Conservation (phyloP, 306 rosid genomes). For the Begonia fuchsioides region DNA sequence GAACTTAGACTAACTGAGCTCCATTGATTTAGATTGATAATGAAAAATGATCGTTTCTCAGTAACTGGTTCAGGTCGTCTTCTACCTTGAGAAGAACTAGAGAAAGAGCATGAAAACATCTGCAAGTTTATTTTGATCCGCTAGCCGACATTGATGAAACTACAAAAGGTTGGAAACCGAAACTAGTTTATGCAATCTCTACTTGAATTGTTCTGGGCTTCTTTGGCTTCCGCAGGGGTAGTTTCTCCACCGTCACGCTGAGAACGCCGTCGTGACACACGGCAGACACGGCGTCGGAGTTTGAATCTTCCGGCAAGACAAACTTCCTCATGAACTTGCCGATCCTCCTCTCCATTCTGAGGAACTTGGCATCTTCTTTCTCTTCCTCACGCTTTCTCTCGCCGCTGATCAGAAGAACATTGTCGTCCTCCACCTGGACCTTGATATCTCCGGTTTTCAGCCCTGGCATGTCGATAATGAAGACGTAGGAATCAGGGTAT, state of each 20-base stretch:
- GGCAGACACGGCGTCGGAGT: conserved; percentile 8
- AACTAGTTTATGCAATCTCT: too few relatives aligned
- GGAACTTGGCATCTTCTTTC: conserved; percentile 14
- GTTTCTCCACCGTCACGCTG: conserved; percentile 18
- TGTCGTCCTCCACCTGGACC: not conserved
- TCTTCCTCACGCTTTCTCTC: conserved; percentile 26
- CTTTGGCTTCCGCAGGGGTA: conserved; percentile 33
- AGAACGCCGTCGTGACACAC: conserved; percentile 30
- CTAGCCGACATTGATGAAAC: too few relatives aligned
- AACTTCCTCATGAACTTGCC: conserved; percentile 39
- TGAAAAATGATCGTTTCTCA: too few relatives aligned
- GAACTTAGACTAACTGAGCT: too few relatives aligned
- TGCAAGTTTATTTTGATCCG: too few relatives aligned
- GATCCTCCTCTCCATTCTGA: conserved; percentile 43
- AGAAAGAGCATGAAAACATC: too few relatives aligned
- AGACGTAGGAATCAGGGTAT: conserved; percentile 10
- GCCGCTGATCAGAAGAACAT: conserved; percentile 21
- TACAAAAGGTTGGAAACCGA: too few relatives aligned
- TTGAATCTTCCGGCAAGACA: conserved; percentile 23
- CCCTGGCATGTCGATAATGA: conserved; percentile 26
- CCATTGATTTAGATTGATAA: too few relatives aligned
- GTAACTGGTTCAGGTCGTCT: too few relatives aligned
- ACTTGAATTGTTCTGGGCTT: not conserved
- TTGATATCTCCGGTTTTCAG: not conserved
- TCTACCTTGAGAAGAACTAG: too few relatives aligned